Percentiles rank a stretch among this genome's conserved stretches.
These are phyloP conservation scores for Aspergillus novofumigatus DNA, from an alignment of 2,329 filamentous ascomycete species.

Conservation along the genomic window DNA sequence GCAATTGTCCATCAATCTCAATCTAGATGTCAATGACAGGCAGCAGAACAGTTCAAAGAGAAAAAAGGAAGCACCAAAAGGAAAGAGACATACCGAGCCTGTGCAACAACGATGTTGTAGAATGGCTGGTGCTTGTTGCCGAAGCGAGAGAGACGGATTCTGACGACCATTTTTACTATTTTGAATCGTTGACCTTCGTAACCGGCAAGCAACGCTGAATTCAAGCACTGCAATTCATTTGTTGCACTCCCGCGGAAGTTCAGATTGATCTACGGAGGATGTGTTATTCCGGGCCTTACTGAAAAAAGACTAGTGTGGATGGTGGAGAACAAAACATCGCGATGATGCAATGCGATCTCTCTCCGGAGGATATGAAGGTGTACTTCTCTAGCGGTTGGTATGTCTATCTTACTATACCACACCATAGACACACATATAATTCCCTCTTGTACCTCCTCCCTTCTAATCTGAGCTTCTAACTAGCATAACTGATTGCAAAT, in stretches of 20 bases:
- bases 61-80: constrained; percentile 2
- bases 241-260: constrained; percentile 23
- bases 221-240: not conserved
- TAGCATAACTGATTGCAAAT: not conserved
- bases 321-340: constrained; percentile 7
- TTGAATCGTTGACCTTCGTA: not conserved
- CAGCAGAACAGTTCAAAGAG: not conserved
- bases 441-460: not conserved
- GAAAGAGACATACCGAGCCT: constrained; percentile 66
- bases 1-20: not conserved
- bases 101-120: constrained; percentile 95
- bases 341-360: constrained; percentile 19
- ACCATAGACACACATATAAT: not conserved
- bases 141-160: constrained; percentile 90
- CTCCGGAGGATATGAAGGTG: not conserved
- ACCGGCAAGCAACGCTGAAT: not conserved
- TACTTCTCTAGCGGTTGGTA: not conserved
- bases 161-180: constrained; percentile 71
- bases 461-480: not conserved
- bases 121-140: constrained; percentile 83
- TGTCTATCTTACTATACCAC: not conserved
- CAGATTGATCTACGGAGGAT: constrained; percentile 20
- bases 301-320: constrained; percentile 20
- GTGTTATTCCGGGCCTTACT: constrained; percentile 18
- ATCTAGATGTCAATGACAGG: not conserved